These are phyloP conservation scores for Ambrosiella cleistominuta DNA, from an alignment of 2,329 filamentous ascomycete species.

Conservation along the genomic window DNA sequence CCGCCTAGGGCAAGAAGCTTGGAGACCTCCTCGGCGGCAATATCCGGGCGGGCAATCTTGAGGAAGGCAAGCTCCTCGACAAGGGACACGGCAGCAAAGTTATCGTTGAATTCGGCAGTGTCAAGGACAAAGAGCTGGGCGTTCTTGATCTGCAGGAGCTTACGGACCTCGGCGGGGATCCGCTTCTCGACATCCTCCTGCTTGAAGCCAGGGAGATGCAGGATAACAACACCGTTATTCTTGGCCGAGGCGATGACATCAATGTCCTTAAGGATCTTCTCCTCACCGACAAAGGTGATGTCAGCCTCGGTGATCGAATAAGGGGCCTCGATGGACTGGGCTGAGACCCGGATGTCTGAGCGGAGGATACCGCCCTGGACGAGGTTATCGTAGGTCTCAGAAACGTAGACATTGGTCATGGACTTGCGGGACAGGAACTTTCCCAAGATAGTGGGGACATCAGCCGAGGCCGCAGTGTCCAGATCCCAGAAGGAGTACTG, in stretches of 20 bases:
- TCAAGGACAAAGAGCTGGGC: constrained; percentile 63
- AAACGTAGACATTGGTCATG: constrained; percentile 43
- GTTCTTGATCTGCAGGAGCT: constrained; percentile 50
- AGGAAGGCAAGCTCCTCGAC: constrained; percentile 72
- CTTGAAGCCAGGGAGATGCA: constrained; percentile 65
- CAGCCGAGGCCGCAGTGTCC: constrained; percentile 51
- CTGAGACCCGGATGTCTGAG: constrained; percentile 69
- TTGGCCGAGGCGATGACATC: constrained; percentile 56
- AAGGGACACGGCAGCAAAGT: constrained; percentile 42
- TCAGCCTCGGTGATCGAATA: constrained; percentile 69
- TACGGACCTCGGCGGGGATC: constrained; percentile 52
- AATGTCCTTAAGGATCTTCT: constrained; percentile 63
- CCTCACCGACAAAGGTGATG: constrained; percentile 58
- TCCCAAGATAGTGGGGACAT: constrained; percentile 44
- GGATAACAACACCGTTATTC: constrained; percentile 50
- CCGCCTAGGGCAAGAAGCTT: constrained; percentile 37
- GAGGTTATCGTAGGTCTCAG: constrained; percentile 47
- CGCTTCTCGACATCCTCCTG: constrained; percentile 82
- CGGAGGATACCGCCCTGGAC: constrained; percentile 62
- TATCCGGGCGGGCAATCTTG: constrained; percentile 51
- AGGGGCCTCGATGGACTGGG: constrained; percentile 67
- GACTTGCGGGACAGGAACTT: constrained; percentile 53
- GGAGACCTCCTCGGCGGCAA: constrained; percentile 42
- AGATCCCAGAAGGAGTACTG: constrained; percentile 92
- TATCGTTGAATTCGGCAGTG: constrained; percentile 44